phyloP scores from a whole-genome alignment of 768 basidiomycete genomes.

The Lanmaoa pseudosensibilis region DNA sequence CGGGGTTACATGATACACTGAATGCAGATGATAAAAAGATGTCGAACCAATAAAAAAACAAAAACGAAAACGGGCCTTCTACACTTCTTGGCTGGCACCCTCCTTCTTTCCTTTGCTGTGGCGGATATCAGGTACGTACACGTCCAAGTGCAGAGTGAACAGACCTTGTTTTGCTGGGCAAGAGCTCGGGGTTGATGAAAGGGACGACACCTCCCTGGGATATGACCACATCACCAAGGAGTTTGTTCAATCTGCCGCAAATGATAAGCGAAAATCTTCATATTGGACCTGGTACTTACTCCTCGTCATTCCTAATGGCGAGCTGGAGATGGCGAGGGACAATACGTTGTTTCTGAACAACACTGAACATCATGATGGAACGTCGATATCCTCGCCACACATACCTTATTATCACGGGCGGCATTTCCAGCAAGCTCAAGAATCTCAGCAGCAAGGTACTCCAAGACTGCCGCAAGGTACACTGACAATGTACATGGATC shows the following conservation, averaged over 20 bases:
- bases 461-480: constrained; percentile 87
- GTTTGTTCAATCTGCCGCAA: constrained; percentile 60
- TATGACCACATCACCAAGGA: constrained; percentile 84
- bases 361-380: neutral
- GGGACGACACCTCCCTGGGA: constrained; percentile 89
- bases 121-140: constrained; percentile 2
- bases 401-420: constrained; percentile 41
- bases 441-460: constrained; percentile 92
- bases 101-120: constrained; percentile 37
- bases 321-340: constrained; percentile 91
- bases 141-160: neutral
- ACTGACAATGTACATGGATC: constrained; percentile 41
- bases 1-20: constrained; percentile 31
- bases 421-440: constrained; percentile 90
- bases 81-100: constrained; percentile 34
- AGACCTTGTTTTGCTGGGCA: constrained; percentile 34
- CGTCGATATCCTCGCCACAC: neutral
- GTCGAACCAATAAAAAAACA: constrained; percentile 20
- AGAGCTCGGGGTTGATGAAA: constrained; percentile 50
- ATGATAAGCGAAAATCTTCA: neutral
- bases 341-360: constrained; percentile 79
- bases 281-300: constrained; percentile 41
- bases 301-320: constrained; percentile 90
- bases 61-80: constrained; percentile 8
- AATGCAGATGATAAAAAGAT: constrained; percentile 32